Percentiles rank a stretch among this genome's conserved stretches.
These are phyloP conservation scores for Xylariaceae sp. DNA, from an alignment of 2,329 filamentous ascomycete species.

Conservation along the genomic window DNA sequence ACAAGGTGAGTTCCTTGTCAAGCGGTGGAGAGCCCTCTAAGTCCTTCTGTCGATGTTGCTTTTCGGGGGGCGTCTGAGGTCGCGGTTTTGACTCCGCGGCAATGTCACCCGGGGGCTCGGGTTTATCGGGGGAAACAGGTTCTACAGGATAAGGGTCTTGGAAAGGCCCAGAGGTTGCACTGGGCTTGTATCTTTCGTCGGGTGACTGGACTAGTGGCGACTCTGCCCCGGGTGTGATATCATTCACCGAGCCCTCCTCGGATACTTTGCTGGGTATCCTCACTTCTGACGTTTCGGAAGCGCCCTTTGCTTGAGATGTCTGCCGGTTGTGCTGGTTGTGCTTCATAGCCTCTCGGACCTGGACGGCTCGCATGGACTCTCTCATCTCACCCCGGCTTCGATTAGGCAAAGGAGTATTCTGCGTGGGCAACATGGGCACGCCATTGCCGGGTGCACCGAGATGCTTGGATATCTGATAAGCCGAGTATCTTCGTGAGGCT, in stretches of 20 bases:
- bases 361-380: slow-evolving; percentile 70
- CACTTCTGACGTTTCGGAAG: slow-evolving; percentile 51
- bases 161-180: slow-evolving; percentile 53
- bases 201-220: slow-evolving; percentile 50
- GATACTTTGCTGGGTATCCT: slow-evolving; percentile 53
- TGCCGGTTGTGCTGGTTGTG: slow-evolving; percentile 39
- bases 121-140: slow-evolving; percentile 23
- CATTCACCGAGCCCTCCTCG: slow-evolving; percentile 44
- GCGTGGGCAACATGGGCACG: slow-evolving; percentile 77
- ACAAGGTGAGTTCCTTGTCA: slow-evolving; percentile 84
- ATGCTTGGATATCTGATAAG: slow-evolving; percentile 94
- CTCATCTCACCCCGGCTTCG: slow-evolving; percentile 69
- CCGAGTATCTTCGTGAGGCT: slow-evolving; percentile 87
- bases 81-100: slow-evolving; percentile 16
- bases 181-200: slow-evolving; percentile 55
- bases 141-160: slow-evolving; percentile 37
- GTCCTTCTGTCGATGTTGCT: slow-evolving; percentile 45
- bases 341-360: slow-evolving; percentile 42
- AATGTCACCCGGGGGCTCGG: slow-evolving; percentile 12
- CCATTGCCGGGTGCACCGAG: slow-evolving; percentile 73
- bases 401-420: slow-evolving; percentile 78
- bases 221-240: slow-evolving; percentile 26
- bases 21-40: slow-evolving; percentile 61
- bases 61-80: slow-evolving; percentile 33
- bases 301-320: slow-evolving; percentile 36